Evolutionary conservation across 1,284 basidiomycete genomes (phyloP), one percentile per base, ranked within the genome.

Genomic region (Peniophora sp.): DNA sequence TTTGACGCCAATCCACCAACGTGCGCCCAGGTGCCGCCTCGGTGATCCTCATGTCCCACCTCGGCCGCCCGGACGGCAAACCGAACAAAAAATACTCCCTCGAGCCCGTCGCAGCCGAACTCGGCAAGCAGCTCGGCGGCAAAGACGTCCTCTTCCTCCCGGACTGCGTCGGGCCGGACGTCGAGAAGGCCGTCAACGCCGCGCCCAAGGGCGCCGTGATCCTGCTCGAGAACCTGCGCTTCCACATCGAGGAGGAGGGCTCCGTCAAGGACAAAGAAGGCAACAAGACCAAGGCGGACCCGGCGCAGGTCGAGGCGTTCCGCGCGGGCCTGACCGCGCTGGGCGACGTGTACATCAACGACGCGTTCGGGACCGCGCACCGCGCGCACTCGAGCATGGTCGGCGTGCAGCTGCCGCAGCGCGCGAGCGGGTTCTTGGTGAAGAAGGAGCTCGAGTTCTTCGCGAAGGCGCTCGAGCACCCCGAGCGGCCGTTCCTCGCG

Each of bases 371-470:
- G 52, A 98, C 96, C 49, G 97, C 96, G 39, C 96, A 99, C 72
- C 92, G 96, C 60, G 95, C 92, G 20, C 97, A 99, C 71, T 97
- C 96, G 1, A 95, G 92, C 61, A 97, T 99, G 92, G 97, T 99
- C 61, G 96, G 96, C 58, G 80, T 99, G 58, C 82, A 97, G 69
- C 81, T 98, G 36, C 83, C 86, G n/a, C 87, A 96, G 70, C 83
- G 93, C 60, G 96, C 96, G 8, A 84, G 95, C 37, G 96, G 96
- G 47, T 95, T 97, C 78, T 79, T 99, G 58, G 90, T 99, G 79
- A 97, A 96, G 78, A 98, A 98, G 74, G 96, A 99, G 71, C 85
- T 99, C 60, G 95, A 98, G 64, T 99, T 88, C 78, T 99, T 99
- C 68, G 93, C 96, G 52, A 98, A 97, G 75, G 95, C 92, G 50